These are phyloP conservation scores for Clavispora asparagi DNA, from an alignment of 805 yeast genomes.

Conservation along the genomic window DNA sequence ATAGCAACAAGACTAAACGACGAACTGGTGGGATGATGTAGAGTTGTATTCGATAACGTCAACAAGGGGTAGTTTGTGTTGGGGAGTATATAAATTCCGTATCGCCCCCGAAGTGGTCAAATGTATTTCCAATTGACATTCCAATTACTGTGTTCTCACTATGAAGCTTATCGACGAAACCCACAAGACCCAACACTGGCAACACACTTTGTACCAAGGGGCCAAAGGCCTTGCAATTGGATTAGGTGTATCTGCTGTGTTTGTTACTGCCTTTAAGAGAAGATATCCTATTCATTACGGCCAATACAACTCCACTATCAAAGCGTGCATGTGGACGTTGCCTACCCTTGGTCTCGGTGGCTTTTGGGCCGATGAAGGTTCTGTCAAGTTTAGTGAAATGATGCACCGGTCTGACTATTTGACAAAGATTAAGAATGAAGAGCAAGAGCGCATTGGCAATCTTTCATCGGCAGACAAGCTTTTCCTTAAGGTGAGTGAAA, in stretches of 20 bases:
- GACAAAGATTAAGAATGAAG: slow-evolving; percentile 39
- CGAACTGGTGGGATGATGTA: neutral
- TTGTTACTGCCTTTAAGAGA: slow-evolving; percentile 37
- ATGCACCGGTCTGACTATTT: slow-evolving; percentile 48
- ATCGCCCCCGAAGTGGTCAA: neutral
- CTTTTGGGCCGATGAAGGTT: slow-evolving; percentile 67
- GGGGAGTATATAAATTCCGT: neutral
- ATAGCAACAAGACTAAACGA: neutral
- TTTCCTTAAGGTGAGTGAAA: slow-evolving; percentile 43
- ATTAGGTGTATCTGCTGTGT: slow-evolving; percentile 46
- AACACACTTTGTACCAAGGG: slow-evolving; percentile 57
- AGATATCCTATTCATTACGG: slow-evolving; percentile 46
- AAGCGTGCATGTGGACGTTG: slow-evolving; percentile 60
- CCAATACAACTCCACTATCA: slow-evolving; percentile 27
- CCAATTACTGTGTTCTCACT: slow-evolving; percentile 6
- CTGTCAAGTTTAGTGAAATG: slow-evolving; percentile 57
- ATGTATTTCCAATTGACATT: neutral
- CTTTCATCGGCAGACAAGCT: slow-evolving; percentile 46
- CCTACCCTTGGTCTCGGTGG: slow-evolving; percentile 64
- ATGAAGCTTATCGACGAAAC: slow-evolving; percentile 68
- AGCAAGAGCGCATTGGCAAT: slow-evolving; percentile 46
- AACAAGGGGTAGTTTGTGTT: neutral
- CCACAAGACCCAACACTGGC: slow-evolving; percentile 61
- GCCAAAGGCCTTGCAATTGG: slow-evolving; percentile 58
- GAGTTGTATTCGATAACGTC: neutral